Base-by-base conservation (phyloP, 495 filamentous ascomycete species). In the Rostrohypoxylon terebratum region DNA sequence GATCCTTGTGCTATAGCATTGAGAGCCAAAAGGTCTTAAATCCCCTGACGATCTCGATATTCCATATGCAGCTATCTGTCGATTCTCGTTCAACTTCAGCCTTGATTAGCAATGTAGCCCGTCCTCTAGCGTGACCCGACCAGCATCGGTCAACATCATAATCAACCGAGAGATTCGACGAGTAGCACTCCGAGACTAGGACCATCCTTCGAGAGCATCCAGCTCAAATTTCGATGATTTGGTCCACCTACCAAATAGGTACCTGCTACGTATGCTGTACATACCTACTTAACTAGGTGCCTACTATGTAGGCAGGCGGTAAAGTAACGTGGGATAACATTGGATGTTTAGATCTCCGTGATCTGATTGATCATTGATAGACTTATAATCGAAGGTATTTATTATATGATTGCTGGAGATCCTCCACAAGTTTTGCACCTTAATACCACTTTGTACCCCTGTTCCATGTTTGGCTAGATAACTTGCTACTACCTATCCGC, bases 31-130 rank as follows among this genome's bases (percentile, higher is more conserved):
- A 71, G 31, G 68, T 59, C 59, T 71, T 47, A 47, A 57, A 51
- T 71, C 72, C 72, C 72, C 72, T 74, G 72, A 71, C 72, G 72
- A 71, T 74, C 72, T 74, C 68, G 72, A 74, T 74, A 71, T 65
- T 71, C 31, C 1, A 59, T 31, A 54, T 71, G 63, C 67, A 53
- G 34, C 63, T 38, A 59, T 62, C 72, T 71, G 61, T 59, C 63
- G 42, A 68, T 59, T 71, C 44, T 63, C 25, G 18, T 47, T 62
- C 51, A 42, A 60, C 38, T 63, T 57, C 36, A 59, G 40, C 53
- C 34, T 68, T 42, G 48, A 63, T 68, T 61, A 28, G 38, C 60
- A 53, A 66, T 18, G 40, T 44, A 23, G 21, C 21, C 21, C 47
- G 40, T 58, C 20, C 59, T 50, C 40, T 31, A 38, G 51, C 45